These are phyloP conservation scores for Aspergillus felis DNA, from an alignment of 2,329 filamentous ascomycete genomes.

Conservation along the genomic window DNA sequence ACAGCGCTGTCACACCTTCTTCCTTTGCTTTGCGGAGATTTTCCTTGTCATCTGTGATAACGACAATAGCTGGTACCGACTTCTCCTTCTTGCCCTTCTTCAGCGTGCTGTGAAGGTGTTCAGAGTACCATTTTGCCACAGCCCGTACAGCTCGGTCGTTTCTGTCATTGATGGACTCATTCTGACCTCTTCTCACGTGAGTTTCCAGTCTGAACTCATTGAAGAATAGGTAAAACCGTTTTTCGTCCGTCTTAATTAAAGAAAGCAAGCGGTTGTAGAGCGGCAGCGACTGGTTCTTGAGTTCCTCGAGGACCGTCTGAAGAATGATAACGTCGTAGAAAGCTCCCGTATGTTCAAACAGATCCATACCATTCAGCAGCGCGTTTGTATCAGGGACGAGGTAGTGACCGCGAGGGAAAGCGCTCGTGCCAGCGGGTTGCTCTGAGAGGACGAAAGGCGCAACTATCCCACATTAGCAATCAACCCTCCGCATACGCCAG, in stretches of 20 bases:
- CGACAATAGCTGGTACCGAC: constrained; percentile 72
- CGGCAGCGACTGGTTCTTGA: constrained; percentile 87
- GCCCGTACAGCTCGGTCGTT: constrained; percentile 88
- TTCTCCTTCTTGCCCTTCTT: constrained; percentile 53
- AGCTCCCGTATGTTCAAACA: constrained; percentile 86
- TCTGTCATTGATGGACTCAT: constrained; percentile 91
- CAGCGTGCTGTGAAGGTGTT: constrained; percentile 65
- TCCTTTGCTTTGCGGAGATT: constrained; percentile 77
- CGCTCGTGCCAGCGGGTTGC: constrained; percentile 76
- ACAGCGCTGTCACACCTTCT: constrained; percentile 65
- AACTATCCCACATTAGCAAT: constrained; percentile 48
- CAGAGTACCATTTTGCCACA: constrained; percentile 84
- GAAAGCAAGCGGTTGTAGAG: constrained; percentile 91
- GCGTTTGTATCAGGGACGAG: constrained; percentile 95
- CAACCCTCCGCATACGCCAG: background rate
- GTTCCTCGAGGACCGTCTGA: constrained; percentile 93
- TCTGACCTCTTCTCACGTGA: constrained; percentile 67
- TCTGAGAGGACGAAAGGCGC: constrained; percentile 84
- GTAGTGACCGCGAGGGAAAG: constrained; percentile 85
- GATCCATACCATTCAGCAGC: constrained; percentile 90
- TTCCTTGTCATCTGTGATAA: constrained; percentile 89
- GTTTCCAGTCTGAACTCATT: constrained; percentile 97
- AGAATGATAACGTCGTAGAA: constrained; percentile 97
- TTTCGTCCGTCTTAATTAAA: constrained; percentile 91
- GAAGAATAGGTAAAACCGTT: constrained; percentile 98